Conservation (phyloP, 352 stramenopile species). For the Aphanomyces cochlioides region DNA sequence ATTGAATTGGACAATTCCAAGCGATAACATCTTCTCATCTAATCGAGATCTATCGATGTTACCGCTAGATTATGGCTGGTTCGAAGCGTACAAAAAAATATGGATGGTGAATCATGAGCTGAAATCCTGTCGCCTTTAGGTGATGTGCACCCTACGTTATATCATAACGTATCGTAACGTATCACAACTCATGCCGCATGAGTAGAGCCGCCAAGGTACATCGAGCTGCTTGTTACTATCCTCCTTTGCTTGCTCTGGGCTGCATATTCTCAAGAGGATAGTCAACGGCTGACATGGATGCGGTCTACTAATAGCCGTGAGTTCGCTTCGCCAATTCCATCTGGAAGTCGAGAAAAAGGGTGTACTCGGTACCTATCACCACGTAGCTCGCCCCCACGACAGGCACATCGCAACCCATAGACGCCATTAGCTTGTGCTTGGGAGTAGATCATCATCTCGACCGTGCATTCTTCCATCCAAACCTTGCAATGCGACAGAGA, state of each 20-base stretch:
- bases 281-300: neutral
- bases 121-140: neutral
- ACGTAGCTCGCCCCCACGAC: too few relatives aligned
- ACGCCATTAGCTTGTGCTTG: neutral
- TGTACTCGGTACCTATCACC: neutral
- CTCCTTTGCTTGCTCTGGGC: neutral
- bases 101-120: neutral
- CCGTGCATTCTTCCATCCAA: neutral
- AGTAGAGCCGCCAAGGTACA: too few relatives aligned
- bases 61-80: neutral
- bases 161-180: too few relatives aligned
- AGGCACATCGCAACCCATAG: neutral
- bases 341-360: neutral
- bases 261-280: neutral
- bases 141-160: neutral
- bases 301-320: too few relatives aligned
- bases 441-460: neutral
- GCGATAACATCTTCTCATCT: neutral
- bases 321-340: neutral
- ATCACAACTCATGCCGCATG: too few relatives aligned
- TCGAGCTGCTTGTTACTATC: neutral
- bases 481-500: neutral
- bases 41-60: conserved; percentile 3
- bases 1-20: neutral
- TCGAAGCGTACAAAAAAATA: neutral